Evolutionary conservation across 305 asterid species (phyloP).

Genomic region (Solanum hybrid): DNA sequence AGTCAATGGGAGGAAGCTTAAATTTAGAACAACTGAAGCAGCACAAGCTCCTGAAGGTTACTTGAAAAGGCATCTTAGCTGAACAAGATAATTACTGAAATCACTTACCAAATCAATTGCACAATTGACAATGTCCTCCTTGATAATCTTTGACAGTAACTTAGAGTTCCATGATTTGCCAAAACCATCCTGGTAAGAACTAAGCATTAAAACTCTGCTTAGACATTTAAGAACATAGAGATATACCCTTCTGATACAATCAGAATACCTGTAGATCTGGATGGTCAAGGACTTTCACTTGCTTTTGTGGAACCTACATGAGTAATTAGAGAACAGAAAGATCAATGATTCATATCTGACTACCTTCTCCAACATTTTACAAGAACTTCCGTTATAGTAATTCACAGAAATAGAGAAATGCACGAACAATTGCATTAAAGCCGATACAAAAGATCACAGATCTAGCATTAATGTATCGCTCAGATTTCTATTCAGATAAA

Average conservation of each 20-base stretch:
- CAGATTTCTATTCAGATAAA: background rate
- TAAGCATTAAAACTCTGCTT: conserved; percentile 8
- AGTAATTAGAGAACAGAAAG: conserved; percentile 4
- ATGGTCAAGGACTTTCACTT: conserved; percentile 71
- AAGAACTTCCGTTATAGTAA: background rate
- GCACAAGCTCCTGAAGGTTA: background rate
- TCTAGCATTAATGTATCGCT: background rate
- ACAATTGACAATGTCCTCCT: conserved; percentile 34
- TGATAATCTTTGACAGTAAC: conserved; percentile 43
- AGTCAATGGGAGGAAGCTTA: background rate
- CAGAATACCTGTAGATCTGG: conserved; percentile 67
- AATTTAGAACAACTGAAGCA: background rate
- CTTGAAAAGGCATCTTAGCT: background rate
- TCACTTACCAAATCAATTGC: conserved; percentile 57
- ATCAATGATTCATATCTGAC: background rate
- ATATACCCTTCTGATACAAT: background rate
- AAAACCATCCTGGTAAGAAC: conserved; percentile 72
- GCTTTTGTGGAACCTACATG: conserved; percentile 58
- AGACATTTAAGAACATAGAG: background rate
- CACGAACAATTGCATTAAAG: background rate
- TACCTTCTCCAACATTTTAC: background rate
- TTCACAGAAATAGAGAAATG: background rate
- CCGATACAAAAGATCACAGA: background rate
- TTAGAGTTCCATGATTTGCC: conserved; percentile 56
- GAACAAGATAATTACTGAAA: background rate